Conservation (phyloP, 768 basidiomycete genomes). For the Lactifluus hygrophoroides region DNA sequence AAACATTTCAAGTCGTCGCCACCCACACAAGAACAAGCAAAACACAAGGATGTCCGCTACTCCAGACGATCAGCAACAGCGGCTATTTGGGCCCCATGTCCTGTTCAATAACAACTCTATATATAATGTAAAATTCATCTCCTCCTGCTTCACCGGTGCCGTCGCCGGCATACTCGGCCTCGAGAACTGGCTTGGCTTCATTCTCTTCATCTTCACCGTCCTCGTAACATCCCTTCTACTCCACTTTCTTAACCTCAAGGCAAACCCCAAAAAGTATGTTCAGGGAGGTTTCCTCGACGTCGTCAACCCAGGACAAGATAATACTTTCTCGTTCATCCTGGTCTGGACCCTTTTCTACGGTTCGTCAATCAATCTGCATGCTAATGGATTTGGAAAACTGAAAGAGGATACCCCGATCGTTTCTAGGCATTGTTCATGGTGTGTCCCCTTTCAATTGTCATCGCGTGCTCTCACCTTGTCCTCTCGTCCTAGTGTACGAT, state of each 20-base stretch:
- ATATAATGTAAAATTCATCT: conserved; percentile 65
- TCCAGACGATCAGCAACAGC: conserved; percentile 44
- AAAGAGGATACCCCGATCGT: conserved; percentile 8
- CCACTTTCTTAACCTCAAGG: conserved; percentile 61
- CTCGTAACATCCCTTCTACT: conserved; percentile 59
- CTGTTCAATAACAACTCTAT: conserved; percentile 50
- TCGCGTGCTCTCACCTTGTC: not conserved
- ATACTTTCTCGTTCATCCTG: conserved; percentile 81
- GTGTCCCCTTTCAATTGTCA: not conserved
- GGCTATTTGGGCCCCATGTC: conserved; percentile 60
- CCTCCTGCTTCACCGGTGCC: conserved; percentile 79
- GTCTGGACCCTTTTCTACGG: conserved; percentile 94
- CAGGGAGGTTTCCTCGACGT: conserved; percentile 58
- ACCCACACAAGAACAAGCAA: too few species aligned
- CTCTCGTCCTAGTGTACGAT: conserved; percentile 8
- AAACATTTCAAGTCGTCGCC: not conserved
- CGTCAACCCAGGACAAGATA: conserved; percentile 82
- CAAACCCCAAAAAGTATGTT: conserved; percentile 53
- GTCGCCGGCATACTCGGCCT: conserved; percentile 85
- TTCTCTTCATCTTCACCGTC: conserved; percentile 61
- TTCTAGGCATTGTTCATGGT: conserved; percentile 39
- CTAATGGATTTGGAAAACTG: conserved; percentile 9
- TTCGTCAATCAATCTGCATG: conserved; percentile 31
- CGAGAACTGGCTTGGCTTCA: conserved; percentile 77
- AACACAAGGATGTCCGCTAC: conserved; percentile 20